Base-by-base conservation (phyloP, 352 stramenopile species). In the Pythium periplocum region DNA sequence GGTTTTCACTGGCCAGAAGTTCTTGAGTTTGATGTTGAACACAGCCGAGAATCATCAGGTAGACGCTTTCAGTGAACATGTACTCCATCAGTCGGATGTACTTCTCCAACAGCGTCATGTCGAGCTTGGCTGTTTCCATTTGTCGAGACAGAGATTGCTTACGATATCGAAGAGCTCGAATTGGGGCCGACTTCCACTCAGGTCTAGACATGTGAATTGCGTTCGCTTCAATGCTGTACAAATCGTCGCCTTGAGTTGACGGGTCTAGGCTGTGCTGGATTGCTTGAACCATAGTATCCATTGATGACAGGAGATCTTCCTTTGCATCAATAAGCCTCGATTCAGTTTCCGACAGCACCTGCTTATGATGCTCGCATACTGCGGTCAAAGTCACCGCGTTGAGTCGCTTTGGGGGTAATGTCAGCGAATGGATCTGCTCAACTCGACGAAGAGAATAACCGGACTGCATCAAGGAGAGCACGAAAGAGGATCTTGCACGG, bases 251-350 rank as follows among this genome's bases (percentile, higher is more conserved):
- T 49, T 66, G 61, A 0, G 73, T 79, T 1, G 65, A 60, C n/a
- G 75, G 73, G 3, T 79, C 48, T 8, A 73, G 57, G 8, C 73
- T 56, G 7, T 66, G 48, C 26, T 70, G 64, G 36, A 87, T 73
- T 6, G 59, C 46, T 5, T 78, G 63, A 12, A 90, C 72, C 66
- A 87, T 80, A 12, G 53, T 43, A 47, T 88, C 71, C 54, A 86
- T 68, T 8, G 71, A 54, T 31, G 41, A 32, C 0, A 88, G 60
- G 11, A 86, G 62, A 3, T 71, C 72, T 34, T 87, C 77, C 48
- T 87, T 87, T 2, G 71, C 71, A 31, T 88, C 80, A 7, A 86
- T 85, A 2, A 90, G 50, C 10, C 73, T 67, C n/a, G 77, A 79
- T 59, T 87, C 77, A 6, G 74, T 62, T 10, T 55, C 53, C 10